These are phyloP conservation scores for Akebia trifoliata DNA, from an alignment of 164 flowering plant genomes.

Conservation along the genomic window DNA sequence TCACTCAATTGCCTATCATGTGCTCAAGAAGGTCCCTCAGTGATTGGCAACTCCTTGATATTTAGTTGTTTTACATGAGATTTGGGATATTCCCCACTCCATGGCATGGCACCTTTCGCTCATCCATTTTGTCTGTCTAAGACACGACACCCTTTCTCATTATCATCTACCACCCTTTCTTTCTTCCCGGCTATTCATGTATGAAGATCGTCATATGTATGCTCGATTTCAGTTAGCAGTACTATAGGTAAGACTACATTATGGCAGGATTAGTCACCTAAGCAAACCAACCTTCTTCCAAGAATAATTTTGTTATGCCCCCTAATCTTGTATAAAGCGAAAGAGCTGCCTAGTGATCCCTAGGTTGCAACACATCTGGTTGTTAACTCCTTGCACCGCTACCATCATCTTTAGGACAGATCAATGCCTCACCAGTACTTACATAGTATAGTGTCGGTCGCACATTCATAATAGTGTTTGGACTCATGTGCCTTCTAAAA, in stretches of 20 bases:
- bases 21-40: too few relatives aligned
- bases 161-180: slow-evolving; percentile 13
- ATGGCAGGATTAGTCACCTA: slow-evolving; percentile 3
- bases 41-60: too few relatives aligned
- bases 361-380: slow-evolving; percentile 16
- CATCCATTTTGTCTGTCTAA: not conserved
- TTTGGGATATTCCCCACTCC: too few relatives aligned
- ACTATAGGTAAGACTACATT: slow-evolving; percentile 7
- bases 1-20: slow-evolving; percentile 4
- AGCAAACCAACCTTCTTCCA: slow-evolving; percentile 8
- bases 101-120: slow-evolving; percentile 5
- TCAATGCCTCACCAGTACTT: slow-evolving; percentile 5
- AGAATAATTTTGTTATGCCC: slow-evolving; percentile 7
- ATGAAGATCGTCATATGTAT: slow-evolving; percentile 15
- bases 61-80: too few relatives aligned
- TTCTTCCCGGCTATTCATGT: slow-evolving; percentile 8
- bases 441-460: slow-evolving; percentile 15
- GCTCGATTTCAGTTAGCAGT: slow-evolving; percentile 10
- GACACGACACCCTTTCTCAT: slow-evolving; percentile 12
- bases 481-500: slow-evolving; percentile 10
- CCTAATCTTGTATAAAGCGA: slow-evolving; percentile 5
- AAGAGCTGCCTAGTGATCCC: slow-evolving; percentile 14
- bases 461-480: too few relatives aligned
- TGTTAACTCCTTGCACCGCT: slow-evolving; percentile 13
- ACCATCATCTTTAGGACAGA: slow-evolving; percentile 10